Evolutionary conservation across 345 rosid genomes (phyloP).

Genomic region (Hibiscus syriacus): DNA sequence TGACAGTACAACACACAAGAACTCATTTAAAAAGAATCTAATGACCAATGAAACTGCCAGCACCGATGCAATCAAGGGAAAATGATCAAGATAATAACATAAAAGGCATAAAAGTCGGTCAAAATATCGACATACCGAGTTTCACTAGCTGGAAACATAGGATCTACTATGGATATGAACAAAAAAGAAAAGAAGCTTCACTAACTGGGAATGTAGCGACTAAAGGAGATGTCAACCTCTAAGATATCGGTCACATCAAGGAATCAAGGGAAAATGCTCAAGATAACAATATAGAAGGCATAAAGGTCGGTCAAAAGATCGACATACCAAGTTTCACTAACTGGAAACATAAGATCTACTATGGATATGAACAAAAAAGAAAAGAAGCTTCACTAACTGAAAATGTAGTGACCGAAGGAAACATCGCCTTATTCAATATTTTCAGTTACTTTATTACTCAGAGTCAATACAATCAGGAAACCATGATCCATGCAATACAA

Average conservation of each 20-base stretch:
- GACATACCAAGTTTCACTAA: too few species aligned
- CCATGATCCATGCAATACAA: neutral
- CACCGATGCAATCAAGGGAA: neutral
- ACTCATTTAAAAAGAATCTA: neutral
- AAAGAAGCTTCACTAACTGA: too few species aligned
- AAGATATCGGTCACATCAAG: neutral
- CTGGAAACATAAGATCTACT: too few species aligned
- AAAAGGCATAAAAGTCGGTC: neutral
- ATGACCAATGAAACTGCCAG: neutral
- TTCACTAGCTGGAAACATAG: too few species aligned
- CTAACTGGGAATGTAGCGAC: too few species aligned
- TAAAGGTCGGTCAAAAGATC: neutral
- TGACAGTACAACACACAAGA: slow-evolving; percentile 24
- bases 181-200: too few species aligned
- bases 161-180: too few species aligned
- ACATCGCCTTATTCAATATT: neutral
- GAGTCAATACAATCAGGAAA: neutral
- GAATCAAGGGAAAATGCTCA: neutral
- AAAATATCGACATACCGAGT: too few species aligned
- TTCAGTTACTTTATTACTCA: neutral
- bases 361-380: too few species aligned
- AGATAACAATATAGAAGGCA: neutral
- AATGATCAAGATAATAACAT: neutral
- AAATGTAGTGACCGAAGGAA: too few species aligned
- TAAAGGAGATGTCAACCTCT: neutral